These are phyloP conservation scores for Rozella allomycis DNA, from an alignment of 371 early-diverging fungal species.

Conservation along the genomic window DNA sequence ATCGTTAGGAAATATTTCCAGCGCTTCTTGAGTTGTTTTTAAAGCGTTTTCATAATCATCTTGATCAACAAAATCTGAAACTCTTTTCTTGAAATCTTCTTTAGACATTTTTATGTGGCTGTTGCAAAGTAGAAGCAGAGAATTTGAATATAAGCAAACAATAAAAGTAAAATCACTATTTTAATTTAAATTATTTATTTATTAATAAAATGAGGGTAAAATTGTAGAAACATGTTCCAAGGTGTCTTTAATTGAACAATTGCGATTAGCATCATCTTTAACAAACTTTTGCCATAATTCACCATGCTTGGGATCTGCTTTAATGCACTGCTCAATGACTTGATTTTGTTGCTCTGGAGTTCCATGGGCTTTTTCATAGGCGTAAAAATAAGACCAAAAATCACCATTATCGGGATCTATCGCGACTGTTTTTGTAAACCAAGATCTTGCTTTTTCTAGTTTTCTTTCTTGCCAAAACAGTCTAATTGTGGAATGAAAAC, in stretches of 20 bases:
- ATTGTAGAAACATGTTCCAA: conserved; percentile 33
- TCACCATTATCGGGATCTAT: conserved; percentile 75
- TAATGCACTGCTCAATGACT: conserved; percentile 41
- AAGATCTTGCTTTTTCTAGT: conserved; percentile 70
- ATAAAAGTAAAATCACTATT: too few species aligned
- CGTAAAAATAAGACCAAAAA: conserved; percentile 82
- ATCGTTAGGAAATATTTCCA: too few species aligned
- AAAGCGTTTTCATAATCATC: too few species aligned
- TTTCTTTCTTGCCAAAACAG: conserved; percentile 82
- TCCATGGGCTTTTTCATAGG: conserved; percentile 65
- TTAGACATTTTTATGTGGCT: conserved; percentile 53
- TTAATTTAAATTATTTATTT: too few species aligned
- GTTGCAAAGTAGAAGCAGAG: too few species aligned
- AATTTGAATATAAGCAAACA: too few species aligned
- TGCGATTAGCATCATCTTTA: conserved; percentile 48
- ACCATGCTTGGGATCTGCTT: conserved; percentile 73
- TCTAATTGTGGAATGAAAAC: too few species aligned
- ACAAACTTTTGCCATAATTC: conserved; percentile 57
- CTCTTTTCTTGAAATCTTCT: conserved; percentile 32
- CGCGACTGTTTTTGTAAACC: conserved; percentile 66
- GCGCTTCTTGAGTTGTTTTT: too few species aligned
- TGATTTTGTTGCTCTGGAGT: conserved; percentile 24
- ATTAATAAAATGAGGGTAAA: too few species aligned
- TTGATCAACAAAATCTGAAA: too few species aligned
- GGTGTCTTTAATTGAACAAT: conserved; percentile 39